Percentiles rank a stretch among this genome's conserved stretches.
Conservation (phyloP, 2,329 filamentous ascomycete species). For the Trichoderma sp. region DNA sequence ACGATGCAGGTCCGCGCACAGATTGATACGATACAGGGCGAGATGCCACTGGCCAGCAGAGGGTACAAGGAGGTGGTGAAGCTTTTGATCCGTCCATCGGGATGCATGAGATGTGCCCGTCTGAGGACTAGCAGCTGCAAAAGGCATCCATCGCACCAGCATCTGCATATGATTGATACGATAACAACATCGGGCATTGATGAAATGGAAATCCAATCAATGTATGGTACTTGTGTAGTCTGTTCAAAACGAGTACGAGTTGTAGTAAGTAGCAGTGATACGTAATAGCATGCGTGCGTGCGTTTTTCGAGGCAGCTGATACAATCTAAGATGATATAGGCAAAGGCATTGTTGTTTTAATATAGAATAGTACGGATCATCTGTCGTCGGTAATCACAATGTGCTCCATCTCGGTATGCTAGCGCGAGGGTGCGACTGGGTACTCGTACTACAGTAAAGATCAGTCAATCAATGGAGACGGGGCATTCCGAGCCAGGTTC, state of each 20-base stretch:
- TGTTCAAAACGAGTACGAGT: background rate
- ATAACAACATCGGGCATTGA: background rate
- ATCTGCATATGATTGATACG: background rate
- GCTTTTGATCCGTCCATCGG: background rate
- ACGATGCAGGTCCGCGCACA: constrained; percentile 3
- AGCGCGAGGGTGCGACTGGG: background rate
- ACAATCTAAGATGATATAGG: background rate
- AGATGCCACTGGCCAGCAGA: background rate
- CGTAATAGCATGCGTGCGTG: background rate
- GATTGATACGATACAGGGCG: background rate
- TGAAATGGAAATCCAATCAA: background rate
- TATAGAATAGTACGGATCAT: constrained; percentile 9
- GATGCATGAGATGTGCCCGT: background rate
- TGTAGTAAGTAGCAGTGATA: background rate
- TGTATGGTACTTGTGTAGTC: background rate
- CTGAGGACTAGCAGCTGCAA: background rate
- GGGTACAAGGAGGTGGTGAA: background rate
- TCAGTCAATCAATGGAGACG: background rate
- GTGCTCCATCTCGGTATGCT: background rate
- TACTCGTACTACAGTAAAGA: background rate
- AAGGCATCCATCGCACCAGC: background rate
- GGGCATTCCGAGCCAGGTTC: background rate
- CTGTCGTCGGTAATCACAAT: background rate
- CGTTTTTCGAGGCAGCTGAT: background rate
- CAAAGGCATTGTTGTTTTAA: background rate